Evolutionary conservation across 1,284 basidiomycete genomes (phyloP), one percentile per base, ranked within the genome.

Genomic region (Rhodofomes roseus): DNA sequence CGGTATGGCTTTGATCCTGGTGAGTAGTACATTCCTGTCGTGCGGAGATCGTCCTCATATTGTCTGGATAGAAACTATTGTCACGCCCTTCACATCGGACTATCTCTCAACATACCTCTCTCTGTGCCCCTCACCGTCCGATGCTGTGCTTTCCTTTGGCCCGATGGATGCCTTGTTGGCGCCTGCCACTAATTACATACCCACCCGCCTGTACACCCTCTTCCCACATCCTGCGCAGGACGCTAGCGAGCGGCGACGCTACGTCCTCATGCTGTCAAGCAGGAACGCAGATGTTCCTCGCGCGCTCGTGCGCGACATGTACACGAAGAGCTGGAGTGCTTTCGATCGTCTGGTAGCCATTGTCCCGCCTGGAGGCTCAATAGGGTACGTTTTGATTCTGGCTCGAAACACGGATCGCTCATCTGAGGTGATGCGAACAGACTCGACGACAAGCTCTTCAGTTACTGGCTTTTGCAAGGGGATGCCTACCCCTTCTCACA

Each of bases 281-380:
- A 80, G 89, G 70, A 92, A 92, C 68, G 89, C 89, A 9, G 92
- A 92, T 66, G 85, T 92, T n/a, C 90, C 90, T 8, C 83, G 92
- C 50, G 87, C 89, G 1, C 81, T 93, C 29, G 89, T 92, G 25
- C 84, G 91, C 59, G 91, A 93, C 67, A 89, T 93, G 87, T 93
- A 94, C 70, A 92, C 90, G 44, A 93, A 93, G 73, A 91, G 88
- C 59, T 94, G 92, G 92, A 90, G 87, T 68, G 90, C 90, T 4
- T 93, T 93, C 66, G 89, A 92, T 70, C 83, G 92, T 20, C 79
- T 94, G 4, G 86, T 91, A 4, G 90, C 89, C 1, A 92, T 93
- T 63, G 90, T 93, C 0, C 90, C 92, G 16, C 91, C 91, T 1
- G 92, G 92, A 18, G 92, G 92, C 3, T 90, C 89, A 0, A 93